Evolutionary conservation across 768 basidiomycete species (phyloP).

Genomic region (Coprinopsis cinerea): DNA sequence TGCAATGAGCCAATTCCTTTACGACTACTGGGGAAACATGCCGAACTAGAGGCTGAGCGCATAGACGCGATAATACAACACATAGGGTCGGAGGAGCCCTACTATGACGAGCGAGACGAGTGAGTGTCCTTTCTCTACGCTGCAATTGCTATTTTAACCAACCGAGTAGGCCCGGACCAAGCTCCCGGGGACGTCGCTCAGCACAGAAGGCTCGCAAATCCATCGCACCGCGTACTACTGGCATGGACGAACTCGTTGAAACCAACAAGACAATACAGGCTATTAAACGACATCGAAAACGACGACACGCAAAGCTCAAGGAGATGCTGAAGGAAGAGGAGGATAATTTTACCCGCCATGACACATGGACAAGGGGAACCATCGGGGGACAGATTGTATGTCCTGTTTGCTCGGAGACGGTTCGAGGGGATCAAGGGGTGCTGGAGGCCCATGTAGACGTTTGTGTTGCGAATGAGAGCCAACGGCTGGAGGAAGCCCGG

Average conservation of each 20-base stretch:
- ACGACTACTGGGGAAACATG: slow-evolving; percentile 61
- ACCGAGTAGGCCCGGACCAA: slow-evolving; percentile 24
- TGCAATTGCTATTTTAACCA: not conserved
- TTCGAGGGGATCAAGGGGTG: slow-evolving; percentile 66
- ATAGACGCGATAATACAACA: slow-evolving; percentile 60
- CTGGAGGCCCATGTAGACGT: slow-evolving; percentile 78
- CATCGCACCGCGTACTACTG: slow-evolving; percentile 20
- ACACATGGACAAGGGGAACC: slow-evolving; percentile 24
- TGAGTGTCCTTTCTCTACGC: slow-evolving; percentile 19
- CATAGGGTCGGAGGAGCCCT: slow-evolving; percentile 55
- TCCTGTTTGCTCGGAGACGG: slow-evolving; percentile 56
- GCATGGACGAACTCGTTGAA: slow-evolving; percentile 27
- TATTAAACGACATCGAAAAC: slow-evolving; percentile 67
- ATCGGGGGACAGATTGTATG: slow-evolving; percentile 48
- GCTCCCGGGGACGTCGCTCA: slow-evolving; percentile 33
- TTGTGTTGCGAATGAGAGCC: slow-evolving; percentile 57
- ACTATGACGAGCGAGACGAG: slow-evolving; percentile 34
- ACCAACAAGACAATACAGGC: slow-evolving; percentile 50
- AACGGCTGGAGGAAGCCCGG: slow-evolving; percentile 37
- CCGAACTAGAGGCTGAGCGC: slow-evolving; percentile 60
- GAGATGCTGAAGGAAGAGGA: slow-evolving; percentile 64
- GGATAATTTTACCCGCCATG: slow-evolving; percentile 27
- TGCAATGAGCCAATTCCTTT: slow-evolving; percentile 70
- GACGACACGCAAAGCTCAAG: slow-evolving; percentile 59
- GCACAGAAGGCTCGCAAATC: slow-evolving; percentile 37